phyloP scores from a whole-genome alignment of 2,329 filamentous ascomycete species.

The Diaporthe longicolla region DNA sequence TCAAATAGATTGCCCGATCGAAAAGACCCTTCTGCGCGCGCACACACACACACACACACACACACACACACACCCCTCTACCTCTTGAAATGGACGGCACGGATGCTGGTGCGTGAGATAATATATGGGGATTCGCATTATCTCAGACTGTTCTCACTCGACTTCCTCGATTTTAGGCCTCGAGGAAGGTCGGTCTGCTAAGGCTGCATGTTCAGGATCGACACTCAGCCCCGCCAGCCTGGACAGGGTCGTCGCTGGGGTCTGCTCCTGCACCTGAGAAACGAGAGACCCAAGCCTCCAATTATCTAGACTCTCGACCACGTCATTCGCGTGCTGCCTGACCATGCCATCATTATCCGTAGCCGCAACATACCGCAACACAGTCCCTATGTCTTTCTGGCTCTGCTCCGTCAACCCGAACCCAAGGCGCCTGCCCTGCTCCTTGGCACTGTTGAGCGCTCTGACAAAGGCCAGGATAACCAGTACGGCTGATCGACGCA shows the following conservation, averaged over 20 bases:
- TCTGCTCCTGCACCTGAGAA: slow-evolving; percentile 44
- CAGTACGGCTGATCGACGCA: slow-evolving; percentile 76
- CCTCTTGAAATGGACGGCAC: not conserved
- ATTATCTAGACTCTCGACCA: slow-evolving; percentile 76
- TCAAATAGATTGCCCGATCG: too few species aligned
- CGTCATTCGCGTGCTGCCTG: slow-evolving; percentile 74
- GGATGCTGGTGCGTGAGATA: too few species aligned
- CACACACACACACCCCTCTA: not conserved
- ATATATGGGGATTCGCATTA: not conserved
- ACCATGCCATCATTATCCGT: slow-evolving; percentile 80
- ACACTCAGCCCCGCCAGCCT: slow-evolving; percentile 61
- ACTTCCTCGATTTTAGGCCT: slow-evolving; percentile 72
- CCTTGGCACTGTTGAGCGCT: slow-evolving; percentile 68
- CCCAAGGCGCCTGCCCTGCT: slow-evolving; percentile 60
- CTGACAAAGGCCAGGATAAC: slow-evolving; percentile 73
- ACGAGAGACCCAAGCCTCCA: slow-evolving; percentile 63
- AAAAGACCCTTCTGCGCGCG: too few species aligned
- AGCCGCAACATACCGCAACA: slow-evolving; percentile 73
- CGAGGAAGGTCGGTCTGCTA: slow-evolving; percentile 33
- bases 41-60: not conserved
- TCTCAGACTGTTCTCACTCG: slow-evolving; percentile 57
- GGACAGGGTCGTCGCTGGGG: slow-evolving; percentile 42
- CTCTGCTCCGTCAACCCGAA: slow-evolving; percentile 70
- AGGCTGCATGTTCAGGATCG: slow-evolving; percentile 47
- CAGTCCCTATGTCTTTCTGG: slow-evolving; percentile 72